phyloP scores from a whole-genome alignment of 176 grass and related monocot species.

The Phragmites australis region DNA sequence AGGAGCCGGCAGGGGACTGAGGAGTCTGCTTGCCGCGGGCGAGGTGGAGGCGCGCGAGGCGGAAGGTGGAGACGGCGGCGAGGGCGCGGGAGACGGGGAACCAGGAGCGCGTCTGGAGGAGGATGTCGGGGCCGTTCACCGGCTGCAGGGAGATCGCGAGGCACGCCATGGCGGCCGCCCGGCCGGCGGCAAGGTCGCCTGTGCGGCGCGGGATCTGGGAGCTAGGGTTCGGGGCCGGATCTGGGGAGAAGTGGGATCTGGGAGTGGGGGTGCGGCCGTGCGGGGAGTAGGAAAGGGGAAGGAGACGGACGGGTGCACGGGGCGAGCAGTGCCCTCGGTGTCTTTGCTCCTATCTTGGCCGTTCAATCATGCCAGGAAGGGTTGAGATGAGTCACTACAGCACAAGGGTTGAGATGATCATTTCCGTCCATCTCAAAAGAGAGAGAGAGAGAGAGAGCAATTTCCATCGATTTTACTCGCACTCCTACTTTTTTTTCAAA shows the following conservation, averaged over 20 bases:
- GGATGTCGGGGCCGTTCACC: constrained; percentile 85
- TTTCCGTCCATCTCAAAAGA: too few species aligned
- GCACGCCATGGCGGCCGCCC: constrained; percentile 70
- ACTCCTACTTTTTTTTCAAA: too few species aligned
- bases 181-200: not conserved
- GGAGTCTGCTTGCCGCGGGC: constrained; percentile 47
- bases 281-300: constrained; percentile 4
- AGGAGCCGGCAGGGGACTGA: constrained; percentile 1
- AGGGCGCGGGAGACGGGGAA: constrained; percentile 96
- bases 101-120: constrained; percentile 94
- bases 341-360: not conserved
- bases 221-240: not conserved
- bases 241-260: constrained; percentile 4
- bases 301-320: constrained; percentile 36
- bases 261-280: not conserved
- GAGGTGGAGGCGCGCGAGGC: constrained; percentile 76
- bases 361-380: not conserved
- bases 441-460: too few species aligned
- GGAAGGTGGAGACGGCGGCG: constrained; percentile 92
- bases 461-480: too few species aligned
- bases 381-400: not conserved
- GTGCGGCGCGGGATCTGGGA: constrained; percentile 30
- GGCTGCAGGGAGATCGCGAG: constrained; percentile 95
- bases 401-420: too few species aligned
- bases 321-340: not conserved